These are phyloP conservation scores for Talaromyces proteolyticus DNA, from an alignment of 495 filamentous ascomycete genomes.

Conservation along the genomic window DNA sequence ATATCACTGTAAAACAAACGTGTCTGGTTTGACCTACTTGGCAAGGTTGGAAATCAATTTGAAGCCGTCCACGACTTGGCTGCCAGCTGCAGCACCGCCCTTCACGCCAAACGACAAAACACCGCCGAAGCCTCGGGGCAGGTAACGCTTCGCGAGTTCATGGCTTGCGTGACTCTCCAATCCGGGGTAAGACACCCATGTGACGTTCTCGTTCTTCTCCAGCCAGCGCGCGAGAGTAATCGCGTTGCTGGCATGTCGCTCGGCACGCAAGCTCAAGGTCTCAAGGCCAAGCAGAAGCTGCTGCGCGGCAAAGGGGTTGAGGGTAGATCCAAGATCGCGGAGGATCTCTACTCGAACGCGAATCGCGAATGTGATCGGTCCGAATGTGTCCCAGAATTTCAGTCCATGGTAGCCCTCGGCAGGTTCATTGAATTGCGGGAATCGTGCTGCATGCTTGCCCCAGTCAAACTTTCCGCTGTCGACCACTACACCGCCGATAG, in stretches of 20 bases:
- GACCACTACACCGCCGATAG: constrained; percentile 83
- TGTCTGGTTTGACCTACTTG: constrained; percentile 45
- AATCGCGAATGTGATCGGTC: constrained; percentile 76
- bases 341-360: constrained; percentile 81
- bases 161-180: constrained; percentile 78
- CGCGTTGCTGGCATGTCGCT: constrained; percentile 85
- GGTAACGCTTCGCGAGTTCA: constrained; percentile 80
- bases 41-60: constrained; percentile 92
- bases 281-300: constrained; percentile 87
- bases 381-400: constrained; percentile 97
- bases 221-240: constrained; percentile 79
- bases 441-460: constrained; percentile 80
- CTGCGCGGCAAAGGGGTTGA: constrained; percentile 96
- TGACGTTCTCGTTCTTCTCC: constrained; percentile 73
- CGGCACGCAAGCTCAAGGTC: constrained; percentile 79
- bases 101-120: constrained; percentile 92
- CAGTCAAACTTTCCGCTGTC: constrained; percentile 97
- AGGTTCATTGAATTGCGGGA: constrained; percentile 92
- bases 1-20: background rate
- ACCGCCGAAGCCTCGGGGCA: constrained; percentile 83
- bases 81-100: constrained; percentile 75
- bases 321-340: constrained; percentile 73
- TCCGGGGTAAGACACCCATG: constrained; percentile 93
- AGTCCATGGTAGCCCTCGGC: constrained; percentile 92
- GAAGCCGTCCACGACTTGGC: constrained; percentile 86